Base-by-base conservation (phyloP, 2,329 filamentous ascomycete genomes). In the Thelonectria rubi region DNA sequence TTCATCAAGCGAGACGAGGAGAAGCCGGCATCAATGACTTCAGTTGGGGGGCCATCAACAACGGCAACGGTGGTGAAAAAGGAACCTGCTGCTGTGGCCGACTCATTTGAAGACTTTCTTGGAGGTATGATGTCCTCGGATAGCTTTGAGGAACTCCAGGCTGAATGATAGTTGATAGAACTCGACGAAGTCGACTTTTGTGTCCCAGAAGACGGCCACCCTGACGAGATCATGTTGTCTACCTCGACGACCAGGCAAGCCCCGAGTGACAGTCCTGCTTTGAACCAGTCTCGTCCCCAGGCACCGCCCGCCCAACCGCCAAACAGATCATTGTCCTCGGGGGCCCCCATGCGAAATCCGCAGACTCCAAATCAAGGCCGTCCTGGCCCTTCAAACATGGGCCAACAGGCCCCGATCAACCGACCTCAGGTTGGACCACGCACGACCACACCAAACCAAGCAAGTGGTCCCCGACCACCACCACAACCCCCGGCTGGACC, bases 161-260 rank as follows among this genome's bases (percentile, higher is more conserved):
- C 74, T 78, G 70, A 77, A 74, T 64, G 65, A 37, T 37, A 37
- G 69, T 56, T 74, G 77, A 30, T 84, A 82, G 87, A 92, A 62
- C 90, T 93, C 72, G 91, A 93, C 70, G 90, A 92, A 76, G 89
- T 86, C 53, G 91, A 93, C 74, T 93, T 94, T 72, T 88, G 85
- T 50, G 88, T 91, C 8, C 79, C 84, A 10, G 84, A 91, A 64
- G 86, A 90, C 26, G 89, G 85, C 18, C 89, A 93, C 70, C 91
- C 91, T 4, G 91, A 95, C 73, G 92, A 94, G 73, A 83, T 94
- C n/a, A 77, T 84, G 30, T 76, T 94, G 12, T 78, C 83, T 15
- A 69, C 68, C 58, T 64, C 67, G 51, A 60, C 67, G 37, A 43
- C 60, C 47, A 59, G 68, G 39, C 62, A 65, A 59, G 40, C 59